These are phyloP conservation scores for Thermothielavioides terrestris DNA, from an alignment of 495 filamentous ascomycete genomes.

Conservation along the genomic window DNA sequence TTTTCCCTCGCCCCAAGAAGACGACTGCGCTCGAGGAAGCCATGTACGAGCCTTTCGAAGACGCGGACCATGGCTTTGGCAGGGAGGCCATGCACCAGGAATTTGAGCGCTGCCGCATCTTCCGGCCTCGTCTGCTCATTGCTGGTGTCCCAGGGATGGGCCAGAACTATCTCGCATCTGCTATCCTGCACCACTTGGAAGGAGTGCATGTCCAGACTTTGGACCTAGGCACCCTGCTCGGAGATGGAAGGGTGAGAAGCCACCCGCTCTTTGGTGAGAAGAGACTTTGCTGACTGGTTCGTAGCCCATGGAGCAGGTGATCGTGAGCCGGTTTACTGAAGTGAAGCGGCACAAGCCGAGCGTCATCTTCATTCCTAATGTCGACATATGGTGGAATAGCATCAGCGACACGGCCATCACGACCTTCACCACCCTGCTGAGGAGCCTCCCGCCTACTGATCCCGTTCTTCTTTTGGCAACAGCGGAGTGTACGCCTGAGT, in stretches of 20 bases:
- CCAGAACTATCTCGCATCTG: constrained; percentile 82
- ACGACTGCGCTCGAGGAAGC: constrained; percentile 89
- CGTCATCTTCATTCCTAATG: constrained; percentile 86
- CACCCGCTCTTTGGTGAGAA: background rate
- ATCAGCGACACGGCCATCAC: constrained; percentile 53
- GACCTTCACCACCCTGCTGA: constrained; percentile 70
- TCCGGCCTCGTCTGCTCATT: constrained; percentile 77
- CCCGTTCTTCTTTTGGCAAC: constrained; percentile 81
- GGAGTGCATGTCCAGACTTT: constrained; percentile 92
- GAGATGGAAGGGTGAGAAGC: constrained; percentile 43
- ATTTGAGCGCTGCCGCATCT: constrained; percentile 82
- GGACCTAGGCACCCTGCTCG: constrained; percentile 73
- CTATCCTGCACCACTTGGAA: constrained; percentile 82
- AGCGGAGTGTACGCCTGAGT: constrained; percentile 52
- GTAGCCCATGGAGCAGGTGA: constrained; percentile 69
- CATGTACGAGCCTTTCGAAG: constrained; percentile 78
- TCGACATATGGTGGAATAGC: constrained; percentile 77
- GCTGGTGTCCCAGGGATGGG: constrained; percentile 79
- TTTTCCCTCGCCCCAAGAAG: constrained; percentile 74
- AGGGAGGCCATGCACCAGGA: constrained; percentile 81
- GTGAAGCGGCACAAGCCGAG: constrained; percentile 90
- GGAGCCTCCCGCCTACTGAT: constrained; percentile 73
- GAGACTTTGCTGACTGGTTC: constrained; percentile 15
- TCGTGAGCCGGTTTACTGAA: constrained; percentile 84
- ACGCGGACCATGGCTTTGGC: constrained; percentile 65